phyloP scores from a whole-genome alignment of 192 early-diverging fungal genomes.

The Dimargaris verticillata region DNA sequence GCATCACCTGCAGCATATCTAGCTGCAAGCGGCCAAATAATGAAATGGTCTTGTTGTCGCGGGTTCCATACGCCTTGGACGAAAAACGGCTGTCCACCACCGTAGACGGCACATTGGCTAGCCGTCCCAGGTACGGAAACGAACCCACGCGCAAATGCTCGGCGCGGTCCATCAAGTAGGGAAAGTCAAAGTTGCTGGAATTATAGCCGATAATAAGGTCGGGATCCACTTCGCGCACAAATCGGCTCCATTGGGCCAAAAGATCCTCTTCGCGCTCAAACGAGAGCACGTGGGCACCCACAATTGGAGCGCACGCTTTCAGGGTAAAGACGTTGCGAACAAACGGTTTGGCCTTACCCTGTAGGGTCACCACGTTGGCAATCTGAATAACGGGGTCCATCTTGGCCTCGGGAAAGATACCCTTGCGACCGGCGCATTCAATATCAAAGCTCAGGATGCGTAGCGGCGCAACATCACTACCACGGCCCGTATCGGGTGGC shows the following conservation, averaged over 20 bases:
- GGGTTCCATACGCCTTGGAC: conserved; percentile 85
- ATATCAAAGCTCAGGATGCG: conserved; percentile 96
- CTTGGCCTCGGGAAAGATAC: conserved; percentile 84
- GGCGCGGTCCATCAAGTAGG: conserved; percentile 85
- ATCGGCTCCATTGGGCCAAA: conserved; percentile 69
- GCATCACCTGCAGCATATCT: conserved; percentile 87
- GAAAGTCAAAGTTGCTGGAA: conserved; percentile 92
- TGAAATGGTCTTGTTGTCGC: conserved; percentile 78
- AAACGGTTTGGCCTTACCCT: conserved; percentile 78
- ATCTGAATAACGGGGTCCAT: conserved; percentile 95
- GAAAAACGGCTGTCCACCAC: conserved; percentile 40
- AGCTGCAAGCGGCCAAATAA: conserved; percentile 84
- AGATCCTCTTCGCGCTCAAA: conserved; percentile 67
- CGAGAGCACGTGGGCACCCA: conserved; percentile 68
- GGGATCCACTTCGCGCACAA: conserved; percentile 72
- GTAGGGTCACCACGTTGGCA: conserved; percentile 80
- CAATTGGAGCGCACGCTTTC: conserved; percentile 79
- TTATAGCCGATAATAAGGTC: conserved; percentile 95
- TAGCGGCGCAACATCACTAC: conserved; percentile 84
- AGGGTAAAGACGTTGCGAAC: conserved; percentile 90
- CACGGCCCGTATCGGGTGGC: conserved; percentile 64
- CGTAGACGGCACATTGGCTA: conserved; percentile 23
- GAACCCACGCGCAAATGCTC: conserved; percentile 46
- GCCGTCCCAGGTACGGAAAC: conserved; percentile 76
- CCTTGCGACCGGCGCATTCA: conserved; percentile 91